Conservation (phyloP, 2,329 filamentous ascomycete genomes). For the Tolypocladium inflatum region DNA sequence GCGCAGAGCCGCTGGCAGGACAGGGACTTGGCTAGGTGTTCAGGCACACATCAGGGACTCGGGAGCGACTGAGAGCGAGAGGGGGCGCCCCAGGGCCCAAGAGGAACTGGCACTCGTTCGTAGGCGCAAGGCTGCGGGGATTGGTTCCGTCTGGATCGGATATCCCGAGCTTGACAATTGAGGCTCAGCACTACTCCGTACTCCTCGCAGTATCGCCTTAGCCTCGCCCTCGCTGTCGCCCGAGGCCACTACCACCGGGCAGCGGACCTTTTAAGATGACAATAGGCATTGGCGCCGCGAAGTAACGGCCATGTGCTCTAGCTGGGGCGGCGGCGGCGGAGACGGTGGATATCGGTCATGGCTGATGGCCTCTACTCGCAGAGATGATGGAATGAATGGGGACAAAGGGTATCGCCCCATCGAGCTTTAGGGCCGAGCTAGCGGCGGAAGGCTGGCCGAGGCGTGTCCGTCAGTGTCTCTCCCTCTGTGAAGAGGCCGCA, state of each 20-base stretch:
- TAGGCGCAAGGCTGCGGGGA: not conserved
- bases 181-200: not conserved
- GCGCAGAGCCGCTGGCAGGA: not conserved
- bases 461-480: not conserved
- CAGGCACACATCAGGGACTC: not conserved
- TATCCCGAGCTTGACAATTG: not conserved
- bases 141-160: not conserved
- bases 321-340: not conserved
- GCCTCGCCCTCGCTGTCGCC: not conserved
- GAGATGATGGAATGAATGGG: not conserved
- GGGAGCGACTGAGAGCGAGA: not conserved
- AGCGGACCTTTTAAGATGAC: not conserved
- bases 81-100: not conserved
- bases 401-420: not conserved
- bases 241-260: not conserved
- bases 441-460: not conserved
- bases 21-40: too few species aligned
- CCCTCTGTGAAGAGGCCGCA: not conserved
- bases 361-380: not conserved
- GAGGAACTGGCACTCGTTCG: not conserved
- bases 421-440: not conserved
- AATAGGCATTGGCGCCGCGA: not conserved
- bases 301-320: not conserved
- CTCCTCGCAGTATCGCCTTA: not conserved
- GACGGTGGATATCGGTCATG: not conserved